phyloP scores from a whole-genome alignment of 441 rosid species.

The Metrosideros polymorpha region DNA sequence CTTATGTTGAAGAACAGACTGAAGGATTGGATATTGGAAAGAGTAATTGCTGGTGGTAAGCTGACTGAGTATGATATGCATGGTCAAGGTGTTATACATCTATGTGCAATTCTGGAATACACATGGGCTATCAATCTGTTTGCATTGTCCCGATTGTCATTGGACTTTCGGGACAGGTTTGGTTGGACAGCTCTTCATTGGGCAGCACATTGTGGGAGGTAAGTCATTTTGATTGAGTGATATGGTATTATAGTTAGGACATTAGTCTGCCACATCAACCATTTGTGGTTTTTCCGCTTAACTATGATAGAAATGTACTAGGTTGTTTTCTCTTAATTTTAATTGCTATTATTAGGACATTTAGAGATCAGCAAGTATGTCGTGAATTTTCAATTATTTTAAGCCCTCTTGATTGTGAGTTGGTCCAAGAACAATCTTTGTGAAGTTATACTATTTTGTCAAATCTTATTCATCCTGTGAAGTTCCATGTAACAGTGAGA shows the following conservation, averaged over 20 bases:
- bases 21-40: conserved; percentile 90
- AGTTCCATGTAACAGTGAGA: conserved; percentile 52
- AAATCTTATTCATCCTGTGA: background rate
- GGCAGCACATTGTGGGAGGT: conserved; percentile 94
- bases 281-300: background rate
- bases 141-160: conserved; percentile 66
- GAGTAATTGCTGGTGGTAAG: conserved; percentile 56
- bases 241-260: background rate
- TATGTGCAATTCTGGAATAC: conserved; percentile 87
- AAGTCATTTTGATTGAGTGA: background rate
- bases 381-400: background rate
- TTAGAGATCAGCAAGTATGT: background rate
- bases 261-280: background rate
- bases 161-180: conserved; percentile 80
- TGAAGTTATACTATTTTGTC: background rate
- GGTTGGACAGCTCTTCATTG: conserved; percentile 99
- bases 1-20: conserved; percentile 66
- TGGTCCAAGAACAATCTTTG: background rate
- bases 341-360: background rate
- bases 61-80: conserved; percentile 58
- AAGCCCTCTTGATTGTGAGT: background rate
- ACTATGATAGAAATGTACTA: background rate
- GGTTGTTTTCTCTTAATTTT: background rate
- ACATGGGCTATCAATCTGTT: conserved; percentile 74
- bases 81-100: conserved; percentile 91